These are phyloP conservation scores for Aspergillus aculeatinus DNA, from an alignment of 2,329 filamentous ascomycete genomes.

Conservation along the genomic window DNA sequence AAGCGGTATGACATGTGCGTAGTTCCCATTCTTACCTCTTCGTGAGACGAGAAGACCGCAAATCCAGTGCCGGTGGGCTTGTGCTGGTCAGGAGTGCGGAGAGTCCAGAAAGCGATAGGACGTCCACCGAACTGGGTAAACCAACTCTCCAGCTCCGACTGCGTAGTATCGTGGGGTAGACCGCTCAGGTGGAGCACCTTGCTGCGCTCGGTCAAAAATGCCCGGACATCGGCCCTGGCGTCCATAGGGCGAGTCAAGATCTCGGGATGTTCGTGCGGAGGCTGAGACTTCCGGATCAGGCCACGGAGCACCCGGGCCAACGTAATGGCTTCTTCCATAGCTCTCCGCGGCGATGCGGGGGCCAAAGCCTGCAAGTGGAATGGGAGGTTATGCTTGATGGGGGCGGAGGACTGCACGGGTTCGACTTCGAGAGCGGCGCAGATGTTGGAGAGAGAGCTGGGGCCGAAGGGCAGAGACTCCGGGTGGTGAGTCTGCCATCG, in stretches of 20 bases:
- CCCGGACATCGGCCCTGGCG: constrained; percentile 90
- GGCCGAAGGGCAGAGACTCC: constrained; percentile 93
- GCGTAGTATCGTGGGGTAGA: constrained; percentile 94
- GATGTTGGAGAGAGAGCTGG: constrained; percentile 93
- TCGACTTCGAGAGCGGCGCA: constrained; percentile 98
- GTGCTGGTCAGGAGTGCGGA: constrained; percentile 96
- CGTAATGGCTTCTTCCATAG: constrained; percentile 96
- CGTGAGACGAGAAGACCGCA: constrained; percentile 96
- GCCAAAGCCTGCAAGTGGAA: constrained; percentile 97
- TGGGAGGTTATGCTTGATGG: constrained; percentile 97
- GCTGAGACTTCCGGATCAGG: constrained; percentile 93
- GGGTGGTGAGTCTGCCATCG: constrained; percentile 98
- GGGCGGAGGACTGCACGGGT: constrained; percentile 93
- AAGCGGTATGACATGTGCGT: constrained; percentile 5
- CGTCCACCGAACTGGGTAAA: constrained; percentile 98
- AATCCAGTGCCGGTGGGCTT: constrained; percentile 99
- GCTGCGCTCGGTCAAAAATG: constrained; percentile 92
- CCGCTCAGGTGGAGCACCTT: constrained; percentile 99
- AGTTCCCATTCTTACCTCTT: constrained; percentile 71
- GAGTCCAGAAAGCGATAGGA: constrained; percentile 98
- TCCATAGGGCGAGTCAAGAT: constrained; percentile 95
- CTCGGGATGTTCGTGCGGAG: constrained; percentile 87
- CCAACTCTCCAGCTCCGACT: constrained; percentile 98
- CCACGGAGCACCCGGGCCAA: constrained; percentile 88
- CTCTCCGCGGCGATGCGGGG: constrained; percentile 89